Base-by-base conservation (phyloP, 2,329 filamentous ascomycete genomes). In the Rugonectria rugulosa region DNA sequence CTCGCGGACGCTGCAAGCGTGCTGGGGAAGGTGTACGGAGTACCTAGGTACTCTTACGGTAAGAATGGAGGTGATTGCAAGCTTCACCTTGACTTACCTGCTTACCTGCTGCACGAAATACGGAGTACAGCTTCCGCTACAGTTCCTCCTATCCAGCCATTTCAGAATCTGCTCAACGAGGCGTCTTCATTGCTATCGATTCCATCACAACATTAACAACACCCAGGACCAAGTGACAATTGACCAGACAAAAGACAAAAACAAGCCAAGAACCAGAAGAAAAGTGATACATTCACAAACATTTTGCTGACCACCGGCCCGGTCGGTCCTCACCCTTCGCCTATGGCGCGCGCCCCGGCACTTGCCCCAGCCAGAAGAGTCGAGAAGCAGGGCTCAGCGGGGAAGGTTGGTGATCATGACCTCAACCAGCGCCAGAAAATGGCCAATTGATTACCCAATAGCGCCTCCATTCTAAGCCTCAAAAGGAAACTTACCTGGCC, bases 401-500 rank as follows among this genome's bases (percentile, higher is more conserved):
- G 50, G 43, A 57, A 56, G n/a, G 62, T 70, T 72, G 67, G 68
- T 67, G 66, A 72, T 71, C 65, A 70, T 69, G 66, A 70, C 68
- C 64, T 71, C 64, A 70, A 61, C 53, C 56, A 61, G 63, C 50
- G 52, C 62, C 52, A 61, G 63, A 66, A 67, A 60, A 53, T 51
- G 47, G 31, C 59, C 61, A 65, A 64, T 59, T 59, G 48, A 72
- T 72, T 70, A 73, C 70, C 63, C 68, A 72, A 72, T 73, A 65
- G 62, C 62, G 61, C 59, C 49, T 47, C 14, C 32, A 10, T 26
- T 42, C 71, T 72, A 72, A 64, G 26, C 70, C 66, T 48, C 59
- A 68, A 67, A 54, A 38, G 69, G 69, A 63, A 73, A 56, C 41
- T 47, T 62, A 52, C 36, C 10, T 66, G 68, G 57, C 63, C 64